Base-by-base conservation (phyloP, 2,329 filamentous ascomycete genomes). In the Epichloe amarillans region DNA sequence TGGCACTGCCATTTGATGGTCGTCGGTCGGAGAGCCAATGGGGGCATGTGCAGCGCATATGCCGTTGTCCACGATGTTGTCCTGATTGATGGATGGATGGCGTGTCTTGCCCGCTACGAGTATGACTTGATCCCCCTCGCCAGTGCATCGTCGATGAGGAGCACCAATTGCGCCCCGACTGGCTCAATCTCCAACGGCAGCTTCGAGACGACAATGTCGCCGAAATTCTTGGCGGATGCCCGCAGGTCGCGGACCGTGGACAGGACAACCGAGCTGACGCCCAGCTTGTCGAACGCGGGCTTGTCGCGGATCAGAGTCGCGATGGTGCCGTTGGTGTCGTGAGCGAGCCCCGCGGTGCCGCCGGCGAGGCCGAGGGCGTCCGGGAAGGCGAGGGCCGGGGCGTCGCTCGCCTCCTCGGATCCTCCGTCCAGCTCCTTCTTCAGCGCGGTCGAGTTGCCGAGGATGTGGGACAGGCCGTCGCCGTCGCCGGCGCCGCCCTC, bases 401-500 rank as follows among this genome's bases (percentile, higher is more conserved):
- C 8, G 26, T 1, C 5, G 42, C 42, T 3, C 2, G 42, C 42
- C 5, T 45, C 10, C 11, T 2, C 17, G 10, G 42, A 11, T 1
- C 42, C 42, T 0, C 5, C 1, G 23, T 45, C 21, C 2, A 45
- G 10, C 5, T 45, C 19, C 12, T 30, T 17, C 43, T 61, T 61
- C 3, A 61, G 47, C 38, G 17, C 23, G 4, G 17, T 35, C 2
- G 42, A 45, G n/a, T 45, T 35, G 21, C 42, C 23, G 12, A 45
- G 42, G 12, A 45, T 11, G 42, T 8, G 8, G 19, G 42, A 30
- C 14, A 45, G 23, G 23, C 23, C 23, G 23, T 26, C 23, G 6
- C 23, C 23, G 23, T 26, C 23, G 6, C 23, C 23, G 23, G 23
- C 23, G 6, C 6, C 23, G 23, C 23, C 23, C 23, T 26, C 23